A percentile compares a stretch with the other conserved stretches of the same genome.
phyloP scores from a whole-genome alignment of 805 yeast species.

The Myxozyma udenii region DNA sequence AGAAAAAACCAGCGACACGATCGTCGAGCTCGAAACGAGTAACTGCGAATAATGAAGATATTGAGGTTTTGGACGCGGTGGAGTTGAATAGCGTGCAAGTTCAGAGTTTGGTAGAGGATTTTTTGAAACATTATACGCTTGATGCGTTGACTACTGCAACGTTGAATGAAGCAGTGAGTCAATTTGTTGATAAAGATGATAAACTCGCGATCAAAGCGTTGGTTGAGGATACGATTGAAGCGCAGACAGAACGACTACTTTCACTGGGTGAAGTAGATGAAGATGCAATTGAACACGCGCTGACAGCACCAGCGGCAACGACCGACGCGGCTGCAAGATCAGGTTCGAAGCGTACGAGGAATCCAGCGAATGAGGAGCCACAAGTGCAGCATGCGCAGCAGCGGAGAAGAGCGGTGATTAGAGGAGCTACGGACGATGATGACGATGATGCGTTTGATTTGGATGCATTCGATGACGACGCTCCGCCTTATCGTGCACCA shows the following conservation, averaged over 20 bases:
- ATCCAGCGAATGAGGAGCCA: neutral
- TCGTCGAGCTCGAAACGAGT: conserved; percentile 3
- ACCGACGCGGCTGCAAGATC: neutral
- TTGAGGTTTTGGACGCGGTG: conserved; percentile 30
- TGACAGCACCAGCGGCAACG: conserved; percentile 4
- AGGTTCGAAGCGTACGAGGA: conserved; percentile 4
- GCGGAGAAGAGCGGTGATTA: neutral
- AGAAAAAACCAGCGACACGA: conserved; percentile 41
- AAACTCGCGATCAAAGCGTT: conserved; percentile 56
- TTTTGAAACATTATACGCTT: conserved; percentile 60
- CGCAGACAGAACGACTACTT: conserved; percentile 32
- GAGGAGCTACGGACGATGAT: neutral
- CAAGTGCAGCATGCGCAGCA: neutral
- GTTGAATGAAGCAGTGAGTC: conserved; percentile 65
- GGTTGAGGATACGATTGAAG: conserved; percentile 37
- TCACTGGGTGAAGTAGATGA: conserved; percentile 32
- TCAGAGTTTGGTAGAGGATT: conserved; percentile 60
- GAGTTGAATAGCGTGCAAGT: conserved; percentile 50
- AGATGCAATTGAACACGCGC: conserved; percentile 24
- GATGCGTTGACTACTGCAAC: conserved; percentile 72
- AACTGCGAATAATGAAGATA: conserved; percentile 12
- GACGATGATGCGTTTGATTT: neutral
- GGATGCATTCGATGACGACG: no score
- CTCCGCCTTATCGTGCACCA: neutral
- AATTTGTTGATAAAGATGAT: conserved; percentile 79